Evolutionary conservation across 352 stramenopile genomes (phyloP).

Genomic region (Phytopythium montanum): DNA sequence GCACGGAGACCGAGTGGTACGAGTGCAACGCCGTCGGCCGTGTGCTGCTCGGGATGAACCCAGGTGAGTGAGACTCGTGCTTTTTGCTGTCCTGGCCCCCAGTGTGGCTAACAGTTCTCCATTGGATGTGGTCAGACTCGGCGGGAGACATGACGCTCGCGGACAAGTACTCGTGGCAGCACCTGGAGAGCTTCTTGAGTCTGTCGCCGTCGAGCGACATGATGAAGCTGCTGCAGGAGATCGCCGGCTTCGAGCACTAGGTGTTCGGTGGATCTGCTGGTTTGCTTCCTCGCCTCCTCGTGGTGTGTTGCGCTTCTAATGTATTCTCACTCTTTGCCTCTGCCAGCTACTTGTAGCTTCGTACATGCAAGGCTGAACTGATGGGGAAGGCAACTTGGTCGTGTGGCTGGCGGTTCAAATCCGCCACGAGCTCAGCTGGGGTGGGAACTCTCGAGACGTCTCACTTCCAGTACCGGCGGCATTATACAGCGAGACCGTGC

Average conservation of each 20-base stretch:
- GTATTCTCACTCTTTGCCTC: conserved; percentile 3
- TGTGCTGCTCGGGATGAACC: conserved; percentile 48
- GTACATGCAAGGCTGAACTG: background rate
- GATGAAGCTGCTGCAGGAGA: conserved; percentile 58
- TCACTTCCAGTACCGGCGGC: background rate
- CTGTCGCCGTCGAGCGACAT: conserved; percentile 38
- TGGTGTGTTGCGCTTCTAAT: conserved; percentile 11
- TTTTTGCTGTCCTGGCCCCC: background rate
- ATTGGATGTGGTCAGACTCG: conserved; percentile 14
- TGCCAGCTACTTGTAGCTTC: background rate
- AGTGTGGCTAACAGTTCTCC: background rate
- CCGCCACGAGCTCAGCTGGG: background rate
- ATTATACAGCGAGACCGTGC: conserved; percentile 5
- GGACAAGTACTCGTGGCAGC: conserved; percentile 80
- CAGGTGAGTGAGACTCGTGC: conserved; percentile 36
- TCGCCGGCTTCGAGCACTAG: conserved; percentile 47
- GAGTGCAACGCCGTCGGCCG: conserved; percentile 70
- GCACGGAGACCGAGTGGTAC: conserved; percentile 79
- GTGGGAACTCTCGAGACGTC: background rate
- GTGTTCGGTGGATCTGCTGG: background rate
- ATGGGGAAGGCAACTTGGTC: background rate
- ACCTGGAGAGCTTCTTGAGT: conserved; percentile 66
- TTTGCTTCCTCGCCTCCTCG: background rate
- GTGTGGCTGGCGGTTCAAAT: background rate
- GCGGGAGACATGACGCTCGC: conserved; percentile 43